phyloP scores from a whole-genome alignment of 192 early-diverging fungal genomes.

The Coemansia sp. region DNA sequence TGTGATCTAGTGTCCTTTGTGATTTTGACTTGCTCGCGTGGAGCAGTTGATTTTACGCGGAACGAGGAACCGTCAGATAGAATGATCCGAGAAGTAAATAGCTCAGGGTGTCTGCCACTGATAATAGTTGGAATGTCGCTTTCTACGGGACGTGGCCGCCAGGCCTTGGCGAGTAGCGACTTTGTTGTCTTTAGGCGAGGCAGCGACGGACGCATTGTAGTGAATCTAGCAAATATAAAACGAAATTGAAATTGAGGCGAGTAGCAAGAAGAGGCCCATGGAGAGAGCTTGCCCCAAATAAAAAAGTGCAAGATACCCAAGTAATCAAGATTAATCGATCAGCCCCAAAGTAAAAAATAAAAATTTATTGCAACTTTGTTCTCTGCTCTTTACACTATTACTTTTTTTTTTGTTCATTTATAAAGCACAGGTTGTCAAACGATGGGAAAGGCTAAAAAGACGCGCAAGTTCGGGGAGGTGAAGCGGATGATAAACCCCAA shows the following conservation, averaged over 20 bases:
- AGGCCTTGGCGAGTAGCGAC: constrained; percentile 35
- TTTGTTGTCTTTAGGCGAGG: constrained; percentile 22
- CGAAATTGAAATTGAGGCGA: not conserved
- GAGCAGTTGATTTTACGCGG: constrained; percentile 80
- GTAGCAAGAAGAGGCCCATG: not conserved
- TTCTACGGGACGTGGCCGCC: constrained; percentile 42
- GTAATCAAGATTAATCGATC: not conserved
- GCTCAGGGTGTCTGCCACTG: constrained; percentile 58
- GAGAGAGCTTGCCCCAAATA: not conserved
- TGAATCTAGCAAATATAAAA: not conserved
- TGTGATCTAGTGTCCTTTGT: constrained; percentile 94
- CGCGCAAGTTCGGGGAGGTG: constrained; percentile 92
- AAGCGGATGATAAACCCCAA: constrained; percentile 93
- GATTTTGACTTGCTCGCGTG: constrained; percentile 79
- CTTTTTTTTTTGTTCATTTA: not conserved
- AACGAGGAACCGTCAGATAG: constrained; percentile 91
- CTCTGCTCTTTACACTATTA: not conserved
- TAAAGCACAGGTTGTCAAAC: not conserved
- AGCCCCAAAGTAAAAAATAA: not conserved
- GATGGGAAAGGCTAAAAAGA: constrained; percentile 88
- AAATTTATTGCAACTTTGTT: not conserved
- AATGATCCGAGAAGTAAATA: constrained; percentile 83
- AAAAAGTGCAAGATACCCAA: not conserved
- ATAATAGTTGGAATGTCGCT: not conserved
- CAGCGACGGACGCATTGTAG: constrained; percentile 33